A percentile compares a stretch with the other conserved stretches of the same genome.
Evolutionary conservation across 495 filamentous ascomycete species (phyloP).

Genomic region (Penicillium taxi): DNA sequence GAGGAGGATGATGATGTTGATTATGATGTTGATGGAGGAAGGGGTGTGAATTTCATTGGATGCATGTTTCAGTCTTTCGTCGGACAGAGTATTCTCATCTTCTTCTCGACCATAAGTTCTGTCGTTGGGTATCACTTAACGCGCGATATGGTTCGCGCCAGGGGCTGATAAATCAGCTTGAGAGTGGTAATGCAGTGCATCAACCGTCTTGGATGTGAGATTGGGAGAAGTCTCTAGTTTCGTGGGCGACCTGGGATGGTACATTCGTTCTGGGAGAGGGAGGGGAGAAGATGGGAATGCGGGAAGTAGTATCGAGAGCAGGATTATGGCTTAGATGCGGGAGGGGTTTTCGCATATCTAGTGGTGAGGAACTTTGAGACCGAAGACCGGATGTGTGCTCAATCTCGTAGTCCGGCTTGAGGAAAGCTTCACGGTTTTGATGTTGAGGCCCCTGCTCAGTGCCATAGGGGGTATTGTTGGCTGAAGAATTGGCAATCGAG

Average conservation of each 20-base stretch:
- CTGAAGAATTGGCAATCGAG: conserved; percentile 39
- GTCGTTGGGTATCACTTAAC: conserved; percentile 16
- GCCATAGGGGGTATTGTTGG: conserved; percentile 40
- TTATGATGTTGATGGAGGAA: conserved; percentile 3
- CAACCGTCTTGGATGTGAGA: conserved; percentile 26
- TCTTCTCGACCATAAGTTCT: too few species aligned
- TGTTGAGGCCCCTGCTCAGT: conserved; percentile 32
- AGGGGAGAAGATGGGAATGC: conserved; percentile 32
- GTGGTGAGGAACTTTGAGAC: conserved; percentile 37
- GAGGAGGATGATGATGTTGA: background rate
- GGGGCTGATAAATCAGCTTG: conserved; percentile 22
- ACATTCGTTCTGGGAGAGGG: conserved; percentile 32
- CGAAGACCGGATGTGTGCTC: conserved; percentile 35
- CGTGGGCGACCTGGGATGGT: conserved; percentile 20
- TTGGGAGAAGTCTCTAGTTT: conserved; percentile 31
- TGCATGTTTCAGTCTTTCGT: too few species aligned
- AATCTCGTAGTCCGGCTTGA: conserved; percentile 32
- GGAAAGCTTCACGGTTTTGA: conserved; percentile 18
- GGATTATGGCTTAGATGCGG: conserved; percentile 22
- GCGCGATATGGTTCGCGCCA: conserved; percentile 32
- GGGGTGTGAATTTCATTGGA: conserved; percentile 1
- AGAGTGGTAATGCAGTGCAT: conserved; percentile 28
- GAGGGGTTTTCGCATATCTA: conserved; percentile 39
- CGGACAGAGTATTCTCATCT: too few species aligned
- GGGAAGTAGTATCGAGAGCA: conserved; percentile 13